Evolutionary conservation across 768 basidiomycete species (phyloP).

Genomic region (Leucosporidium scottii): DNA sequence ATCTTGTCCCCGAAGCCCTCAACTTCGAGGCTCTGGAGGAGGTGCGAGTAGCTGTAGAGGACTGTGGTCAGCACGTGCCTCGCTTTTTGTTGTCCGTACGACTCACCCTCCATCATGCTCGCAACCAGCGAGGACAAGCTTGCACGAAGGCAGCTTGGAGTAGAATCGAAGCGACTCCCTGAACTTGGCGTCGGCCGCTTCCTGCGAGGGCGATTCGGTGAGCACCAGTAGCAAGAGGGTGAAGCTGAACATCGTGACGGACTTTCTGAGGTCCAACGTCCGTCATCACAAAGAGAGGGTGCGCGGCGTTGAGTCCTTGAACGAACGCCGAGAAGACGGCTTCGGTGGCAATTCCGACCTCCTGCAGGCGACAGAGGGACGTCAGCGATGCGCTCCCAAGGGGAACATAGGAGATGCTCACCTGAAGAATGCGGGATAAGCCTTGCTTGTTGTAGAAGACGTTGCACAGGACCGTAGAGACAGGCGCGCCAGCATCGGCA

Average conservation of each 20-base stretch:
- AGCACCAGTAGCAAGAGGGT: too few relatives aligned
- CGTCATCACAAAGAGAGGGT: slow-evolving; percentile 21
- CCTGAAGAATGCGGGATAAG: neutral
- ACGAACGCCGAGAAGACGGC: slow-evolving; percentile 15
- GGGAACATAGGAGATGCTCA: neutral
- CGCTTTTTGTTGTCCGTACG: too few relatives aligned
- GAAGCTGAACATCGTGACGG: neutral
- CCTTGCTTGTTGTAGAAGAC: slow-evolving; percentile 18
- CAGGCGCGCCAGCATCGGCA: neutral
- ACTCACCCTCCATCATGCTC: slow-evolving; percentile 24
- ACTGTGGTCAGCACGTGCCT: too few relatives aligned
- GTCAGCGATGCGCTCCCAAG: neutral
- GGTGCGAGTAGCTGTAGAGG: slow-evolving; percentile 16
- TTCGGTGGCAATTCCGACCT: slow-evolving; percentile 16
- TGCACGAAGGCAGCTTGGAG: slow-evolving; percentile 19
- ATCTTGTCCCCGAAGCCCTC: slow-evolving; percentile 14
- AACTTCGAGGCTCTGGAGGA: slow-evolving; percentile 14
- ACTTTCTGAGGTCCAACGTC: slow-evolving; percentile 25
- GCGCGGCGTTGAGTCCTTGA: slow-evolving; percentile 19
- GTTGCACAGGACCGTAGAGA: slow-evolving; percentile 4
- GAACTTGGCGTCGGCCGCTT: slow-evolving; percentile 28
- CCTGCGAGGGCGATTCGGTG: neutral
- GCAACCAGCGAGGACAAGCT: slow-evolving; percentile 27
- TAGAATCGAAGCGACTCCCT: slow-evolving; percentile 11
- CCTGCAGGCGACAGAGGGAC: neutral